Base-by-base conservation (phyloP, 1,139 yeast genomes). In the Magnusiomyces suaveolens region DNA sequence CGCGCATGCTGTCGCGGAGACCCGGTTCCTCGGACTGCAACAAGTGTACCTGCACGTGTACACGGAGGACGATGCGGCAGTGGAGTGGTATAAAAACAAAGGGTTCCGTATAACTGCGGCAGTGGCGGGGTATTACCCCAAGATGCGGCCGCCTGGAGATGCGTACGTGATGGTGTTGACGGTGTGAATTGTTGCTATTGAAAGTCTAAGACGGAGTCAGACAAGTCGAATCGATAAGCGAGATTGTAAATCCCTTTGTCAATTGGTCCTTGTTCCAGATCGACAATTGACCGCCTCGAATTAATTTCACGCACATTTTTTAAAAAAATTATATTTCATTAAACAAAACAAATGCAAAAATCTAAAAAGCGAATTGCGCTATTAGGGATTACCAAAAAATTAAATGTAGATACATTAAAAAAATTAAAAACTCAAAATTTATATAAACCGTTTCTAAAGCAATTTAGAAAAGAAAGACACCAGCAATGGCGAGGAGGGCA, bases 11-110 rank as follows among this genome's bases (percentile, higher is more conserved):
- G 73, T 80, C 38, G 77, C 77, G 38, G 75, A 79, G 56, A 79
- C 88, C 3, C 76, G 76, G 60, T 68, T 66, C 52, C 69, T 70
- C 54, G 79, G 77, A 60, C 75, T 83, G 43, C 84, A 80, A 62
- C 79, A 79, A 58, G 69, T 84, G 4, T 71, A 74, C n/a, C 74
- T 50, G 24, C 88, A 84, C 64, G 86, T 82, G 2, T 81, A 82
- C 66, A 69, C 69, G 0, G 73, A 72, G 32, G 77, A 80, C 61
- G 63, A 62, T 16, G 66, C 66, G 0, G 80, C 79, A 0, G 64
- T 81, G 33, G 70, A 69, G 26, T 84, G 87, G 86, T 84, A 83
- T 61, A 63, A 69, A 55, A 71, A 70, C 39, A 69, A 74, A 46
- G 89, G 87, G 0, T 84, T 83, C 60, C 21, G 24, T 8, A 21